Conservation (phyloP, 495 filamentous ascomycete genomes). For the Trichoderma asperelloides region DNA sequence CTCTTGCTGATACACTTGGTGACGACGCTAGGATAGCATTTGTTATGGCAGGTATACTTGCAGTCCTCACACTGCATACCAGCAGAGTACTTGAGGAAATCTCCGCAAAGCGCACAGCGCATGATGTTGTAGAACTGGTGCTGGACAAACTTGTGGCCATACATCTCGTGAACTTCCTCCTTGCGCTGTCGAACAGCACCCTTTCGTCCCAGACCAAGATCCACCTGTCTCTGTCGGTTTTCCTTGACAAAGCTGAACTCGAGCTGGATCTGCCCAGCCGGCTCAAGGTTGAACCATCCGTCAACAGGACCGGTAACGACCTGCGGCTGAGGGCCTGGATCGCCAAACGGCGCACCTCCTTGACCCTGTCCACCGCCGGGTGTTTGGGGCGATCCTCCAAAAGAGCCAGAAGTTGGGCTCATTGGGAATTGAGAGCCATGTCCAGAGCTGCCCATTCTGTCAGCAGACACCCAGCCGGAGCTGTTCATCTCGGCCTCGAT, state of each 20-base stretch:
- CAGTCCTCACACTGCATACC: conserved; percentile 99
- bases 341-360: conserved; percentile 13
- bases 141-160: conserved; percentile 95
- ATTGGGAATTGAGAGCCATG: conserved; percentile 45
- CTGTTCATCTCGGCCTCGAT: conserved; percentile 88
- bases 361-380: conserved; percentile 18
- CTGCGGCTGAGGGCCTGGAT: conserved; percentile 23
- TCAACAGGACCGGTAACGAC: conserved; percentile 67
- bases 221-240: conserved; percentile 54
- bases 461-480: conserved; percentile 93
- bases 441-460: conserved; percentile 68
- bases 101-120: conserved; percentile 96
- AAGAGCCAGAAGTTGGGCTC: conserved; percentile 37
- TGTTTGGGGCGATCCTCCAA: conserved; percentile 28
- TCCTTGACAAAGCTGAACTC: conserved; percentile 76
- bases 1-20: conserved; percentile 99
- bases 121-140: conserved; percentile 99
- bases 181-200: conserved; percentile 94
- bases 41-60: conserved; percentile 98
- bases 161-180: conserved; percentile 95
- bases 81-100: conserved; percentile 95
- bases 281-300: conserved; percentile 94
- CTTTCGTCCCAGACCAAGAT: conserved; percentile 85
- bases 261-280: conserved; percentile 68
- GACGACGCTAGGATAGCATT: conserved; percentile 94